phyloP scores from a whole-genome alignment of 2,329 filamentous ascomycete genomes.

The Pseudocercospora vitis region DNA sequence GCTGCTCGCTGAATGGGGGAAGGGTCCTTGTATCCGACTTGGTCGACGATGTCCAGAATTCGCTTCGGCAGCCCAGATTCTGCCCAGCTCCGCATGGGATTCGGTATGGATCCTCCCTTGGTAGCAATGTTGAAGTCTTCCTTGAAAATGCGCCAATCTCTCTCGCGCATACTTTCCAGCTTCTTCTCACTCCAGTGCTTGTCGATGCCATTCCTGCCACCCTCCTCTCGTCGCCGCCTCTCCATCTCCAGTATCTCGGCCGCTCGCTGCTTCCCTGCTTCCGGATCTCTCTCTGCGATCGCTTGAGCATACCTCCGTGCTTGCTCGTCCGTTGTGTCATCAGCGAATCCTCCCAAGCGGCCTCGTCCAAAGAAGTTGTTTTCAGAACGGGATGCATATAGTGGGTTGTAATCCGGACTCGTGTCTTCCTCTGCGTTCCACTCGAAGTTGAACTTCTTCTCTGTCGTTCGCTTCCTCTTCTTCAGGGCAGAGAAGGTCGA shows the following conservation, averaged over 20 bases:
- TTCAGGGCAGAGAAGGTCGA: constrained; percentile 93
- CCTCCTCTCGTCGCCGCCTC: constrained; percentile 70
- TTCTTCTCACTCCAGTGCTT: constrained; percentile 96
- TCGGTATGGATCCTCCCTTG: constrained; percentile 87
- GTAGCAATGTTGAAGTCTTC: constrained; percentile 97
- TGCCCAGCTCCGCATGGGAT: constrained; percentile 92
- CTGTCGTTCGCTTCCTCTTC: constrained; percentile 87
- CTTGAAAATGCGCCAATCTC: constrained; percentile 99
- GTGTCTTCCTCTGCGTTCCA: constrained; percentile 97
- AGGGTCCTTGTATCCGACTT: constrained; percentile 88
- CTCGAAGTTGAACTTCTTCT: constrained; percentile 98
- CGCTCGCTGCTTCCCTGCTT: constrained; percentile 74
- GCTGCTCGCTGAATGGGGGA: constrained; percentile 89
- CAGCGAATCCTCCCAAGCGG: constrained; percentile 65
- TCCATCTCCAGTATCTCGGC: constrained; percentile 83
- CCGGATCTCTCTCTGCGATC: constrained; percentile 71
- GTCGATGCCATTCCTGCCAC: constrained; percentile 71
- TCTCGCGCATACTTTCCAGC: constrained; percentile 88
- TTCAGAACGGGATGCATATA: constrained; percentile 69
- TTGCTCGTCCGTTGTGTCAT: constrained; percentile 53
- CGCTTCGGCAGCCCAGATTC: constrained; percentile 78
- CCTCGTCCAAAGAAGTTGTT: constrained; percentile 70
- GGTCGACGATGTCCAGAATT: constrained; percentile 76
- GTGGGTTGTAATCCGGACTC: constrained; percentile 75
- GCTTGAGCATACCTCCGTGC: constrained; percentile 63